Evolutionary conservation across 805 yeast species (phyloP).

Genomic region (Sporopachydermia lactativora): DNA sequence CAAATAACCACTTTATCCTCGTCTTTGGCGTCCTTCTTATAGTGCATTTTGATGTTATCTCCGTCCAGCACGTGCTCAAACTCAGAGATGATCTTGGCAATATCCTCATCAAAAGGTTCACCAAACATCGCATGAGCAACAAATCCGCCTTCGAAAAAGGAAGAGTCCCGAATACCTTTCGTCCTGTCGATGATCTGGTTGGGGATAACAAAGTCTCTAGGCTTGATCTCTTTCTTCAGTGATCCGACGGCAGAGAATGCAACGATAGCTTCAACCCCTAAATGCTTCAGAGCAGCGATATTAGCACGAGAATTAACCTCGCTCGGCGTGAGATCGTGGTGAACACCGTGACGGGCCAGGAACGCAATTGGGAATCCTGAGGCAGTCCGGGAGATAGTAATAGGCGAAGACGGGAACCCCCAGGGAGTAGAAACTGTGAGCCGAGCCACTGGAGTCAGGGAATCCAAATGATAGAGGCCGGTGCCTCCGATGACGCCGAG

Average conservation of each 20-base stretch:
- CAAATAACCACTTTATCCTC: conserved; percentile 78
- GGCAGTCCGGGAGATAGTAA: conserved; percentile 72
- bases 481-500: conserved; percentile 96
- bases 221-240: conserved; percentile 73
- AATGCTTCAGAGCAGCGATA: conserved; percentile 82
- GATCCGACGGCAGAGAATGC: conserved; percentile 98
- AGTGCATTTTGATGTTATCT: conserved; percentile 42
- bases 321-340: conserved; percentile 81
- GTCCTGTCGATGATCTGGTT: conserved; percentile 95
- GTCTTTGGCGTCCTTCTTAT: conserved; percentile 43
- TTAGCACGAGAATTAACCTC: conserved; percentile 91
- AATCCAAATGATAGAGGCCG: conserved; percentile 81
- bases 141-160: conserved; percentile 82
- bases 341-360: conserved; percentile 85
- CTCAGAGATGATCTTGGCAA: conserved; percentile 53
- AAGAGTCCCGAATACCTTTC: conserved; percentile 81
- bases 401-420: conserved; percentile 93
- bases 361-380: conserved; percentile 82
- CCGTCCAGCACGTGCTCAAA: conserved; percentile 43
- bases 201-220: conserved; percentile 94
- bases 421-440: conserved; percentile 83
- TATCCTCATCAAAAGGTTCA: conserved; percentile 78
- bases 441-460: conserved; percentile 74
- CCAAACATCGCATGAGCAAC: conserved; percentile 98
- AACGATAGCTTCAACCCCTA: conserved; percentile 78